phyloP scores from a whole-genome alignment of 1,139 yeast species.

The Blastobotrys arbuscula region DNA sequence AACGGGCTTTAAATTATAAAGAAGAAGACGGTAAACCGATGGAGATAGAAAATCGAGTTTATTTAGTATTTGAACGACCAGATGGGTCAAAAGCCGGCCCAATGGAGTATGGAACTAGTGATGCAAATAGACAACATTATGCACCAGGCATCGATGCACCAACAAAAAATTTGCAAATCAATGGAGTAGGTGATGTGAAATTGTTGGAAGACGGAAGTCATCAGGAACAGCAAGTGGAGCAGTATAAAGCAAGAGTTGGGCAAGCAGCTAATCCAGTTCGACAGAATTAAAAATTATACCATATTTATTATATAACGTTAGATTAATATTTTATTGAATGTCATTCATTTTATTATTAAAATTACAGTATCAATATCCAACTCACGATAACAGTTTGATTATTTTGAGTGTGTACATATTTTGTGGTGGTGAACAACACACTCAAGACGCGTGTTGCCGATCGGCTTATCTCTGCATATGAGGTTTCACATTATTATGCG shows the following conservation, averaged over 20 bases:
- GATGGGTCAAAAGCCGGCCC: constrained; percentile 7
- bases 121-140: constrained; percentile 5
- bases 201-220: neutral
- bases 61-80: constrained; percentile 11
- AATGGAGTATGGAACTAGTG: neutral
- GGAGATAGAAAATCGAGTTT: constrained; percentile 20
- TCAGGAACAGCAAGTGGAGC: neutral
- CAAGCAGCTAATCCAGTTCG: too few relatives aligned
- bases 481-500: too few relatives aligned
- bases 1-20: neutral
- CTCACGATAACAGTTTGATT: too few relatives aligned
- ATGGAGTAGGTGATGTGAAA: neutral
- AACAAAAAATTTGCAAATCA: constrained; percentile 2
- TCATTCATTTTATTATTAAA: too few relatives aligned
- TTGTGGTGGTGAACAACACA: too few relatives aligned
- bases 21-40: constrained; percentile 10
- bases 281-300: too few relatives aligned
- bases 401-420: too few relatives aligned
- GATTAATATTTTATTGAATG: too few relatives aligned
- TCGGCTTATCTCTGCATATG: too few relatives aligned
- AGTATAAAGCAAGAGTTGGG: neutral
- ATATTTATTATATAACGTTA: too few relatives aligned
- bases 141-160: constrained; percentile 3
- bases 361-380: too few relatives aligned
- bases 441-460: too few relatives aligned